Conservation (phyloP, 805 yeast genomes). For the Metschnikowia anglica region DNA sequence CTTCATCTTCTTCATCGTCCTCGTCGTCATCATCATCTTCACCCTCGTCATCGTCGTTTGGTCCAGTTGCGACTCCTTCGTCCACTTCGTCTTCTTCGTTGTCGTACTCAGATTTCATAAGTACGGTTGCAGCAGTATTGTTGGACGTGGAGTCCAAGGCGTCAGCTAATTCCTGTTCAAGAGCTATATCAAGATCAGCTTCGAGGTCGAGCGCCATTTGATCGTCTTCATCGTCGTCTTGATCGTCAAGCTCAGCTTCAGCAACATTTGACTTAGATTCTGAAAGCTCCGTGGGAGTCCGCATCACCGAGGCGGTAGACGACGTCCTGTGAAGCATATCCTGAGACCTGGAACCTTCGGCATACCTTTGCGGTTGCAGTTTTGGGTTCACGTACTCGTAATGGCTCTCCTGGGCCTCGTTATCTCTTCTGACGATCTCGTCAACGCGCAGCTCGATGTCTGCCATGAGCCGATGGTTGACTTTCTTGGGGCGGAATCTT, state of each 20-base stretch:
- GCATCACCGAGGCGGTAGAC: not conserved
- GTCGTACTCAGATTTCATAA: conserved; percentile 20
- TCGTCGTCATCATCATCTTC: conserved; percentile 32
- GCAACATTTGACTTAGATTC: not conserved
- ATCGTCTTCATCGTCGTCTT: conserved; percentile 29
- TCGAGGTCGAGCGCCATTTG: conserved; percentile 36
- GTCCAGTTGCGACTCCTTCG: conserved; percentile 7
- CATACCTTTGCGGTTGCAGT: conserved; percentile 24
- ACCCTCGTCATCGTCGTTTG: conserved; percentile 8
- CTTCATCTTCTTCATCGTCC: conserved; percentile 53
- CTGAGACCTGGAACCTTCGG: not conserved
- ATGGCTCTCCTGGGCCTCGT: conserved; percentile 75
- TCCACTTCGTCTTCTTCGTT: conserved; percentile 17
- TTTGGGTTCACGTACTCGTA: conserved; percentile 69
- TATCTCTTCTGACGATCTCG: conserved; percentile 71
- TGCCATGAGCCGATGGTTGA: conserved; percentile 69
- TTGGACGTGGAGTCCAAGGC: conserved; percentile 44
- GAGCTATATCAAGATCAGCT: conserved; percentile 38
- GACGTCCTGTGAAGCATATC: not conserved
- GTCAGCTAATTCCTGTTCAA: conserved; percentile 58
- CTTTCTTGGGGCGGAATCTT: conserved; percentile 67
- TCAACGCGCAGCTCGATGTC: conserved; percentile 78
- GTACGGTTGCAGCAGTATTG: conserved; percentile 21
- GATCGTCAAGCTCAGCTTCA: conserved; percentile 7
- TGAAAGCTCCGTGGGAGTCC: not conserved